These are phyloP conservation scores for Cercospora sojina DNA, from an alignment of 2,329 filamentous ascomycete species.

Conservation along the genomic window DNA sequence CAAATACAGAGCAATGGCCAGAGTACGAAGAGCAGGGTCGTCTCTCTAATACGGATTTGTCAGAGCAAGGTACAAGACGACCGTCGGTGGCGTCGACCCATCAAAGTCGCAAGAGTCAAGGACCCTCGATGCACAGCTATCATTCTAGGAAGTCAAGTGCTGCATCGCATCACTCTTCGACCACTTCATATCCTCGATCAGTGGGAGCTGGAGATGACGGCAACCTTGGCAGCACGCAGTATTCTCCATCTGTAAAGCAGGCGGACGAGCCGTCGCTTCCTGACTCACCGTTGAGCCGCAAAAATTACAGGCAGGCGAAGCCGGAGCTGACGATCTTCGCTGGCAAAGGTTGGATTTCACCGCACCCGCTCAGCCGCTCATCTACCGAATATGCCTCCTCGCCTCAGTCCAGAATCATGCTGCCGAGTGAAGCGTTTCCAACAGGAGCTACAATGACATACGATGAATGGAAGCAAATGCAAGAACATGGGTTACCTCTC, in stretches of 20 bases:
- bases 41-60: not conserved
- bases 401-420: conserved; percentile 28
- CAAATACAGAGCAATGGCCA: not conserved
- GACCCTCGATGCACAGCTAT: not conserved
- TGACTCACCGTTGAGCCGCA: conserved; percentile 4
- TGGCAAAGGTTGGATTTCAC: conserved; percentile 38
- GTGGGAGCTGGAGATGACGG: not conserved
- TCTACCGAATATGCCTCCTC: conserved; percentile 22
- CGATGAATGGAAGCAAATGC: conserved; percentile 33
- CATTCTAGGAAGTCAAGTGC: conserved; percentile 6
- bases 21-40: not conserved
- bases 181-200: not conserved
- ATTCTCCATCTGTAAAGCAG: not conserved
- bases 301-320: not conserved
- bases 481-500: conserved; percentile 21
- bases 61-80: not conserved
- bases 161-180: conserved; percentile 4
- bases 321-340: conserved; percentile 30
- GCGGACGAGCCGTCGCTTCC: not conserved
- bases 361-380: conserved; percentile 34
- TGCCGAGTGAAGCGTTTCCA: conserved; percentile 23
- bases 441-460: conserved; percentile 31
- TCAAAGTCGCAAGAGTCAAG: conserved; percentile 6
- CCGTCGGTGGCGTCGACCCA: not conserved
- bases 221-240: not conserved